Evolutionary conservation across 768 basidiomycete species (phyloP), one percentile per base, ranked within the genome.

Genomic region (Rhodotorula taiwanensis): DNA sequence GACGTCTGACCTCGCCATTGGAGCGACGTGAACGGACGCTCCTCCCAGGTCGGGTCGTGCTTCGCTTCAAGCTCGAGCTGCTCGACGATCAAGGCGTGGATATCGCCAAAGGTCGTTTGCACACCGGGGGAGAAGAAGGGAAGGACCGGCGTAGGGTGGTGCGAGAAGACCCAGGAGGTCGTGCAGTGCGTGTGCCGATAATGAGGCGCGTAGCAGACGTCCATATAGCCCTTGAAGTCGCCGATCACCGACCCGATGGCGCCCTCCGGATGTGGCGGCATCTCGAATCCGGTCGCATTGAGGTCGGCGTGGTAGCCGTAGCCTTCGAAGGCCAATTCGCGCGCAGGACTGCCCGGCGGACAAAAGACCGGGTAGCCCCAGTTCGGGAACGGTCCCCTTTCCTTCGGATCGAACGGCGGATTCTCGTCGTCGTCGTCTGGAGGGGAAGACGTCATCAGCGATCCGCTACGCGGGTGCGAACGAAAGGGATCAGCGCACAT

Each of bases 1-100:
- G 77, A 77, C 8, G 76, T 77, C n/a, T 76, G 75, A 2, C 79
- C 79, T 13, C 78, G 71, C 78, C 78, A 79, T 55, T 78, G 75
- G 15, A 79, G 51, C 15, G 73, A 53, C 36, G 77, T 69, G 62
- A 78, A 73, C 3, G 75, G 75, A 56, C 78, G 77, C 27, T 77
- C 75, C 36, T 75, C 74, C 79, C 79, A 79, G 13, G 66, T n/a
- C 28, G 71, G 70, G 54, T 73, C 69, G 52, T 71, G 60, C 36
- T 47, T 42, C 49, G 69, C 58, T 34, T 74, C 73, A 45, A 71
- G 51, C 44, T 67, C 74, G 55, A 74, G 69, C 34, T 74, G 71
- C 58, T 74, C 72, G 52, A 57, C 58, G 50, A 72, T 70, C 41
- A 74, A 55, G 0, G 70, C 64, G 62, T 73, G 72, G 23, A 75